Percentiles rank a stretch among this genome's conserved stretches.
Evolutionary conservation across 306 rosid genomes (phyloP).

Genomic region (barrel medic (Medicago truncatula)): MtrunA17r5.0-ANR NC_053048.1:11368501-11369000

Average conservation of each 20-base stretch:
- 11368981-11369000: not conserved
- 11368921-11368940: constrained; percentile 1
- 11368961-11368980: not conserved
- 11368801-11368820: not conserved
- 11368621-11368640: not conserved
- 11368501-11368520: not conserved
- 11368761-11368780: constrained; percentile 6
- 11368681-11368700: too few relatives aligned
- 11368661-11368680: not conserved
- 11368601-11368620: not conserved
- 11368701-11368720: not conserved
- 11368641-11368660: not conserved
- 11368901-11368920: too few relatives aligned
- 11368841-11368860: not conserved
- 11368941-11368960: not conserved
- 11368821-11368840: not conserved
- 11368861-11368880: not conserved
- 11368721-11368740: not conserved
- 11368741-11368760: not conserved
- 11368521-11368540: not conserved
- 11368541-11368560: not conserved
- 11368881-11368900: not conserved
- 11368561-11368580: not conserved
- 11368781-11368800: not conserved
- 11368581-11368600: too few relatives aligned